Base-by-base conservation (phyloP, 2,329 filamentous ascomycete genomes). In the Fusarium sp. region DNA sequence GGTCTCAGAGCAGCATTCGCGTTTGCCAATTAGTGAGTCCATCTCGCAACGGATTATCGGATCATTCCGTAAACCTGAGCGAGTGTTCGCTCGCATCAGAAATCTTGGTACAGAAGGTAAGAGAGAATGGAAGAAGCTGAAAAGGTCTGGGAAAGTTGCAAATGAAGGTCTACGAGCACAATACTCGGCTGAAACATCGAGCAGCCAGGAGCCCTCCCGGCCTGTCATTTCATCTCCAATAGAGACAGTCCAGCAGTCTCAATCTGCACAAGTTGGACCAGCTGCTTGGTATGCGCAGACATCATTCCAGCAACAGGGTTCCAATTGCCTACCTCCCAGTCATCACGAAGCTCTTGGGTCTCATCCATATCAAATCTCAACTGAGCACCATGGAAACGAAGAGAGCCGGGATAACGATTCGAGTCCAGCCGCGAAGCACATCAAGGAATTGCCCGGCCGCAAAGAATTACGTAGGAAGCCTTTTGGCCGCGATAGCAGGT, bases 21-120 rank as follows among this genome's bases (percentile, higher is more conserved):
- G 15, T 11, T 38, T 34, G 22, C 26, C 29, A 5, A 19, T 39
- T n/a, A 9, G 7, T 6, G 7, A 10, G 13, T 28, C 5, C 11
- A 15, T 35, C 10, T 36, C 53, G n/a, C 13, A 22, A 29, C 29
- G 15, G 2, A 19, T 46, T 10, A 13, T 44, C 5, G 15, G 6
- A 8, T 28, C 36, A 10, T 7, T 32, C 8, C 24, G 41, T 12
- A 63, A 49, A 15, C 13, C 47, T 35, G 10, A 29, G 9, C 22
- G n/a, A 11, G 7, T 53, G 38, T n/a, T 63, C 13, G n/a, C 47
- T 7, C 36, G 36, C 26, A 38, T 63, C 15, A 48, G 24, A 19
- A 13, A 28, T 10, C 42, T 38, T 22, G 11, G 25, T 13, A 28
- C 4, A 34, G 7, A 13, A 5, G 19, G 31, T 25, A n/a, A 29